Conservation (phyloP, 768 basidiomycete species). For the Lentinula guzmanii region DNA sequence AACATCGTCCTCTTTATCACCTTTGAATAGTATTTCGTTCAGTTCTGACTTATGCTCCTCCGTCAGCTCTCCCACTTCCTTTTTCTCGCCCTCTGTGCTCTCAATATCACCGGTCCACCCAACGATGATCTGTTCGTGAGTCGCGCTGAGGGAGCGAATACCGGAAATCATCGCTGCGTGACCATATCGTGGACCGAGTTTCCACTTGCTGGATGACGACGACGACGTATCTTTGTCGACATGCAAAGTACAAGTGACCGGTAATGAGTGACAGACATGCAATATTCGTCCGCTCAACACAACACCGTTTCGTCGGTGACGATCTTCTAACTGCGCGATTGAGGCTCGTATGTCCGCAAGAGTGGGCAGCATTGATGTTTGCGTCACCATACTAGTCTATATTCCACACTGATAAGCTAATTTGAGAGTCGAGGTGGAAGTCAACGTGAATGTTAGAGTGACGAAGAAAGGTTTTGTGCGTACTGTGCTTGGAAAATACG, state of each 20-base stretch:
- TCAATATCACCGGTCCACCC: slow-evolving; percentile 93
- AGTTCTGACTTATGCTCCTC: slow-evolving; percentile 61
- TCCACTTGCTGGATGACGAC: slow-evolving; percentile 42
- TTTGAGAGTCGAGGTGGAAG: background rate
- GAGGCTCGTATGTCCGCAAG: background rate
- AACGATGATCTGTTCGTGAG: slow-evolving; percentile 87
- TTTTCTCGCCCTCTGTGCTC: slow-evolving; percentile 35
- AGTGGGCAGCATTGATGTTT: background rate
- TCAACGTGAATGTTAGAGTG: background rate
- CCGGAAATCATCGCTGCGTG: slow-evolving; percentile 96
- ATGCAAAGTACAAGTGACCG: slow-evolving; percentile 63
- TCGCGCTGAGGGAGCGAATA: slow-evolving; percentile 74
- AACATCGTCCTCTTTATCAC: slow-evolving; percentile 43
- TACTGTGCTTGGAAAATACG: background rate
- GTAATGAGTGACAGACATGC: slow-evolving; percentile 89
- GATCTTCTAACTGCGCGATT: slow-evolving; percentile 48
- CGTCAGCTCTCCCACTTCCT: slow-evolving; percentile 47
- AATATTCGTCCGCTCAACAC: slow-evolving; percentile 83
- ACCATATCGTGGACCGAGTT: slow-evolving; percentile 72
- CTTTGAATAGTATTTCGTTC: slow-evolving; percentile 61
- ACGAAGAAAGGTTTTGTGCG: background rate
- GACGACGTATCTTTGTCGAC: slow-evolving; percentile 16
- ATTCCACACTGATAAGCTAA: background rate
- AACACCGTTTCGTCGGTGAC: slow-evolving; percentile 64
- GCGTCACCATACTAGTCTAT: background rate